These are phyloP conservation scores for Panicum hallii DNA, from an alignment of 202 grass and related monocot species.

Conservation along the genomic window DNA sequence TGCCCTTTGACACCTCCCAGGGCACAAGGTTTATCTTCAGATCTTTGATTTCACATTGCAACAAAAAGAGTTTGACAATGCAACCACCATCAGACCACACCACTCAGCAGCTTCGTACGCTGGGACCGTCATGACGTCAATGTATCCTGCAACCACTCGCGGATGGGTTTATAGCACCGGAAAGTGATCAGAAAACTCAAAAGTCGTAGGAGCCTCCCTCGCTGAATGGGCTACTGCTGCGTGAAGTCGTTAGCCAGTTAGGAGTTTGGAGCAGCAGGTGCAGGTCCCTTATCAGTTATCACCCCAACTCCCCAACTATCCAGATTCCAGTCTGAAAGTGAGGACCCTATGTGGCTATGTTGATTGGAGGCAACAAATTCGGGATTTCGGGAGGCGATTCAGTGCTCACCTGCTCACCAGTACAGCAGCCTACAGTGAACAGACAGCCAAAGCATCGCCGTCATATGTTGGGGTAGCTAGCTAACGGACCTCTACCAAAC, in stretches of 20 bases:
- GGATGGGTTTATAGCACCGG: neutral
- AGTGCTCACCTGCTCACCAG: neutral
- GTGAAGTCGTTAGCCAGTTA: neutral
- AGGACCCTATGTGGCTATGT: neutral
- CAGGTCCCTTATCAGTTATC: neutral
- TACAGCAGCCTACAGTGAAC: neutral
- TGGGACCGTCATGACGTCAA: neutral
- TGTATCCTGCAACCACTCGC: neutral
- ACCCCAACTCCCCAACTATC: neutral
- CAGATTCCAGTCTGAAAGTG: neutral
- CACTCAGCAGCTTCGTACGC: neutral
- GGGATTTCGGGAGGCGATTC: neutral
- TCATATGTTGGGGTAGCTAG: neutral
- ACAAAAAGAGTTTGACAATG: neutral
- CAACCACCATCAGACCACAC: slow-evolving; percentile 24
- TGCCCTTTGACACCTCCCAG: neutral
- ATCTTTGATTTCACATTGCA: neutral
- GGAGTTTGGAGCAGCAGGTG: neutral
- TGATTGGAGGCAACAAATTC: neutral
- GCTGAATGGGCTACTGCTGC: neutral
- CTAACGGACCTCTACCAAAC: too few relatives aligned
- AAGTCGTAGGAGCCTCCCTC: neutral
- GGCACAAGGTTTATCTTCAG: neutral
- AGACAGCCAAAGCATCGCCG: neutral
- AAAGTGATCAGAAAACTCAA: neutral